Conservation (phyloP, 495 filamentous ascomycete species). For the Hypoxylon fragiforme region DNA sequence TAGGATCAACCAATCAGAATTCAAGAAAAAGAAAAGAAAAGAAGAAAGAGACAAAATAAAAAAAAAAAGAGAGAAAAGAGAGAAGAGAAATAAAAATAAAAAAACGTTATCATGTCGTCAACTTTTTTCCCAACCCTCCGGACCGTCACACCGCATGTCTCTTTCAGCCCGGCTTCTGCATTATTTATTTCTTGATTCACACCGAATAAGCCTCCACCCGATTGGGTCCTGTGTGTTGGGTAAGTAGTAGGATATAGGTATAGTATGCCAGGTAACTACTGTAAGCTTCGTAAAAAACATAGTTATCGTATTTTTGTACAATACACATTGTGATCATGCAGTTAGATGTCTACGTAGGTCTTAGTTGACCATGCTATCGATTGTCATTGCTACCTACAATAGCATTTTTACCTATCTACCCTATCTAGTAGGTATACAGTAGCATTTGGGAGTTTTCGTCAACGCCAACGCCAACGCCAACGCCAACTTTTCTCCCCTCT, state of each 20-base stretch:
- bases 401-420: no score
- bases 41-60: not conserved
- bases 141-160: conserved; percentile 30
- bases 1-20: conserved; percentile 13
- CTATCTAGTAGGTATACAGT: no score
- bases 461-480: no score
- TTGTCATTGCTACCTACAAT: no score
- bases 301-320: no score
- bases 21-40: not conserved
- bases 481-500: not conserved
- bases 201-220: conserved; percentile 23
- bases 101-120: not conserved
- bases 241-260: no score
- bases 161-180: conserved; percentile 21
- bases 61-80: not conserved
- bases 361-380: no score
- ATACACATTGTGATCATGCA: no score
- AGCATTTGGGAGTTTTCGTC: no score
- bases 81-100: not conserved
- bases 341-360: no score
- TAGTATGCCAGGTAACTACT: not conserved
- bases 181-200: conserved; percentile 1
- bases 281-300: conserved; percentile 25
- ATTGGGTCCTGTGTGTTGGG: conserved; percentile 18
- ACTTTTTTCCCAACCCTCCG: conserved; percentile 17